Conservation (phyloP, 2,329 filamentous ascomycete genomes). For the Fusarium beomiforme region DNA sequence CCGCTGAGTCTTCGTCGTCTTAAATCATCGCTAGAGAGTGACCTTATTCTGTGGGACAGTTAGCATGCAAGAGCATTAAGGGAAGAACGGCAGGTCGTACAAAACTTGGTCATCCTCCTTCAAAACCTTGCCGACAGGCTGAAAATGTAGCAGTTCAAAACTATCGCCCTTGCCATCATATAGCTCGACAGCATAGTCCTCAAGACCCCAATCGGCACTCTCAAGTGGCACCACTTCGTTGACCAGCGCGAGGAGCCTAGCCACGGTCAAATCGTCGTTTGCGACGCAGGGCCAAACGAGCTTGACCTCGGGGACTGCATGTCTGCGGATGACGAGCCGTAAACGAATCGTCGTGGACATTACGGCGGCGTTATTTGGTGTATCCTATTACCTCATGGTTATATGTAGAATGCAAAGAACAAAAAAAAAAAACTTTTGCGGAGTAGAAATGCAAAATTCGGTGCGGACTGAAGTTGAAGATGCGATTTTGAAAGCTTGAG, state of each 20-base stretch:
- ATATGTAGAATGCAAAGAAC: background rate
- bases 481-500: slow-evolving; percentile 31
- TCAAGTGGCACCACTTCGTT: slow-evolving; percentile 86
- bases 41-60: slow-evolving; percentile 71
- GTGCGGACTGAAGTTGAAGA: slow-evolving; percentile 10
- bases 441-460: background rate
- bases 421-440: background rate
- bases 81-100: slow-evolving; percentile 58
- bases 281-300: slow-evolving; percentile 75
- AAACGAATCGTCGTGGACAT: slow-evolving; percentile 68
- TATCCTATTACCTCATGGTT: slow-evolving; percentile 31
- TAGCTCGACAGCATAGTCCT: slow-evolving; percentile 89
- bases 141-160: slow-evolving; percentile 91
- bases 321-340: slow-evolving; percentile 76
- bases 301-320: slow-evolving; percentile 76
- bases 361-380: background rate
- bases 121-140: slow-evolving; percentile 73
- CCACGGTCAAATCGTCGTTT: slow-evolving; percentile 72
- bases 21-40: slow-evolving; percentile 79
- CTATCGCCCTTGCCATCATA: slow-evolving; percentile 61
- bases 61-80: background rate
- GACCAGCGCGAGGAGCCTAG: slow-evolving; percentile 79
- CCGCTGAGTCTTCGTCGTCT: slow-evolving; percentile 78
- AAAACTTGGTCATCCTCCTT: slow-evolving; percentile 86
- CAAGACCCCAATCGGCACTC: slow-evolving; percentile 82